Evolutionary conservation across 164 flowering plant genomes (phyloP), one percentile per base, ranked within the genome.

Genomic region (Malania oleifera): DNA sequence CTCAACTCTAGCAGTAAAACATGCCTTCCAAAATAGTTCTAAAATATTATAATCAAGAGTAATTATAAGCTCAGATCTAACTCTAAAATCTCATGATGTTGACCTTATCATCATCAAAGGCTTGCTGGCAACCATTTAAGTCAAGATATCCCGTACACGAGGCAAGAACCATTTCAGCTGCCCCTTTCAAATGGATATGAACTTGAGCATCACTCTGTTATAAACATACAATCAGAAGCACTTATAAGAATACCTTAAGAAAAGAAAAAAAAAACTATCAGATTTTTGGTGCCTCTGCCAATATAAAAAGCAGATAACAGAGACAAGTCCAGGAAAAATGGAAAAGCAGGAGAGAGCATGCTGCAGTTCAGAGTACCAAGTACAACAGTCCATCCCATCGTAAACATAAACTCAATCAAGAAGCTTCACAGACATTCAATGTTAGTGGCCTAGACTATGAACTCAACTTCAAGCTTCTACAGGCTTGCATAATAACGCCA

Each of bases 141-240:
- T 78, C 80, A 25, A 73, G 56, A 69, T 65, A 75, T 25, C 37
- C 23, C 15, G 76, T 65, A 63, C 82, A 78, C 2, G 75, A 73
- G 40, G 60, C 67, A 24, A 78, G 70, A 27, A 78, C 70, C 17
- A 78, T 67, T 73, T 78, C 82, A 29, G 82, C 82, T 18, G 82
- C 82, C 54, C 82, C 82, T 37, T 78, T 78, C 82, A 80, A 78
- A 52, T 78, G 71, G 63, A 78, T 67, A 57, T 61, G 58, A 56
- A 75, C 80, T 68, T 73, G 57, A 41, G 74, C 68, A 28, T 78
- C 67, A 13, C 25, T 28, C 82, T 78, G 73, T 28, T n/a, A 53
- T 7, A 14, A 25, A 7, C 19, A 47, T 22, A 13, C 31, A 8
- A 52, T 44, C 1, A 24, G 10, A 9, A 2, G 14, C 23, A 60